Percentiles rank a stretch among this genome's conserved stretches.
Conservation (phyloP, 192 early-diverging fungal species). For the Coemansia sp. region DNA sequence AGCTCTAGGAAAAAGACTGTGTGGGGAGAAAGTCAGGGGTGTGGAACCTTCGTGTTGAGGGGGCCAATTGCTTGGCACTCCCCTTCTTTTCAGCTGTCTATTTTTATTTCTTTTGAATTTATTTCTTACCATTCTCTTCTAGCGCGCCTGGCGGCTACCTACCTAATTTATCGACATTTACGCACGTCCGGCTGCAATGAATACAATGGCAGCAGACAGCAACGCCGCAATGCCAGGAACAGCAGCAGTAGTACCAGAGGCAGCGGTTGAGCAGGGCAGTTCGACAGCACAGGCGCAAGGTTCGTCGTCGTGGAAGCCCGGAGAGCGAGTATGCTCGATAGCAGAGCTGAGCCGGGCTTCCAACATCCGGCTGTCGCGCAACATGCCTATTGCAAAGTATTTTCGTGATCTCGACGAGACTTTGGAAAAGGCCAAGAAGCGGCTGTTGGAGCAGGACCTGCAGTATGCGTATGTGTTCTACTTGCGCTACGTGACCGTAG, state of each 20-base stretch:
- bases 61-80: background rate
- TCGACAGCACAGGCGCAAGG: background rate
- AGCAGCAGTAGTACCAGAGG: background rate
- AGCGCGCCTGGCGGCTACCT: background rate
- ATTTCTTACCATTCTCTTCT: background rate
- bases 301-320: conserved; percentile 45
- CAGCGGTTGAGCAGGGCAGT: conserved; percentile 1
- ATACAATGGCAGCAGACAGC: conserved; percentile 13
- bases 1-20: background rate
- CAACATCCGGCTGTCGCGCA: conserved; percentile 36
- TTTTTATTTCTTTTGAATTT: conserved; percentile 5
- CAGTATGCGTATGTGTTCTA: conserved; percentile 72
- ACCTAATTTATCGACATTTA: background rate
- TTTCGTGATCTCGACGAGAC: conserved; percentile 47
- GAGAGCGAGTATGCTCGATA: conserved; percentile 47
- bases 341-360: conserved; percentile 46
- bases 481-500: conserved; percentile 67
- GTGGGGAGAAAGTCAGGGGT: background rate
- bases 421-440: conserved; percentile 53
- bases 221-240: background rate
- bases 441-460: conserved; percentile 66
- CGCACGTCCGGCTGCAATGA: background rate
- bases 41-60: no score
- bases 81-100: background rate
- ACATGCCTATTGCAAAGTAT: conserved; percentile 41